phyloP scores from a whole-genome alignment of 805 yeast genomes.

The Wickerhamomyces queroliae region DNA sequence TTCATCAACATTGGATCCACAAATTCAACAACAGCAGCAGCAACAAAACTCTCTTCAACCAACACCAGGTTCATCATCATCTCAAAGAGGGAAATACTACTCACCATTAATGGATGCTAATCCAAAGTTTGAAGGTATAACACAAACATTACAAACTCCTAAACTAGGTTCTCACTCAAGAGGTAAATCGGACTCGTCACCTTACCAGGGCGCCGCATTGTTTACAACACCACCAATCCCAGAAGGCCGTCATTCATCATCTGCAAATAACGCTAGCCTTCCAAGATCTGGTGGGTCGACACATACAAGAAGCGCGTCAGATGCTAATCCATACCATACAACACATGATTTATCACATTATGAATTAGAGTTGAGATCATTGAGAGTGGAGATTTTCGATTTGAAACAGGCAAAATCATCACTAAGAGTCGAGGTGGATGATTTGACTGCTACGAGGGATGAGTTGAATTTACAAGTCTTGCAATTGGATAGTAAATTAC shows the following conservation, averaged over 20 bases:
- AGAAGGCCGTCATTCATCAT: conserved; percentile 3
- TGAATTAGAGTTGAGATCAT: conserved; percentile 31
- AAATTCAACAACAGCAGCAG: too few relatives aligned
- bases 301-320: conserved; percentile 6
- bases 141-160: conserved; percentile 9
- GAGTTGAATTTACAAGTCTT: conserved; percentile 41
- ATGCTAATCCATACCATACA: conserved; percentile 8
- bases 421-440: conserved; percentile 44
- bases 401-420: conserved; percentile 37
- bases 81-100: conserved; percentile 18
- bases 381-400: conserved; percentile 34
- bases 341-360: conserved; percentile 18
- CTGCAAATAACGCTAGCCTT: too few relatives aligned
- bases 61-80: conserved; percentile 10
- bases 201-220: conserved; percentile 19
- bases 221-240: conserved; percentile 24
- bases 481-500: conserved; percentile 21
- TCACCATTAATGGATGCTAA: conserved; percentile 12
- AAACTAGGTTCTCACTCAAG: conserved; percentile 1
- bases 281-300: too few relatives aligned
- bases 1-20: conserved; percentile 1
- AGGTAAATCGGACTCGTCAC: conserved; percentile 7
- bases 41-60: too few relatives aligned
- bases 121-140: background rate
- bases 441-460: conserved; percentile 40